These are phyloP conservation scores for Leptodontidium sp. DNA, from an alignment of 2,329 filamentous ascomycete species.

Conservation along the genomic window DNA sequence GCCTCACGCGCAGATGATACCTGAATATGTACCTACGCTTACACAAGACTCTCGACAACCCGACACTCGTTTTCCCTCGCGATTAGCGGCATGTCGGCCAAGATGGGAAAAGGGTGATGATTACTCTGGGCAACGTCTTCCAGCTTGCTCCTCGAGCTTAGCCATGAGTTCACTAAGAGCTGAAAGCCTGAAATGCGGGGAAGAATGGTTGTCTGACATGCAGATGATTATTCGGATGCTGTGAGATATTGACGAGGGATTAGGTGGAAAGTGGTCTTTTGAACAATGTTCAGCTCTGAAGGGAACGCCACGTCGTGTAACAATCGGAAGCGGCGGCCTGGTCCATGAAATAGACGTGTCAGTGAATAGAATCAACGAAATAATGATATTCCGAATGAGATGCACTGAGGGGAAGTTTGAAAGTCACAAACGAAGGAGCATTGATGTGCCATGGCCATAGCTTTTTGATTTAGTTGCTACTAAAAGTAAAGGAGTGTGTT, in stretches of 20 bases:
- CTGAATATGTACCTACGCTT: not conserved
- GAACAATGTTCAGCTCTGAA: not conserved
- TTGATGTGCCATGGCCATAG: not conserved
- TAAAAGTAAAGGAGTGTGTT: constrained; percentile 2
- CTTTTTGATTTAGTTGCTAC: not conserved
- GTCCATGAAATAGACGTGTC: not conserved
- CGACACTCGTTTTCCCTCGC: not conserved
- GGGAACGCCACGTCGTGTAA: constrained; percentile 1
- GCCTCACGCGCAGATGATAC: not conserved
- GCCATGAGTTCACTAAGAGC: not conserved
- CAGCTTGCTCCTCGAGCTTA: not conserved
- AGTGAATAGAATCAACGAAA: no score
- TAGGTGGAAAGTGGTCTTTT: not conserved
- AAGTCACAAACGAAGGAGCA: not conserved
- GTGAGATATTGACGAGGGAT: not conserved
- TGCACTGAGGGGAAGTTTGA: no score
- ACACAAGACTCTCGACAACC: not conserved
- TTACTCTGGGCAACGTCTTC: no score
- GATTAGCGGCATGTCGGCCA: not conserved
- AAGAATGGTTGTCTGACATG: constrained; percentile 6
- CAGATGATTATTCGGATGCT: not conserved
- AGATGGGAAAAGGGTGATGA: not conserved
- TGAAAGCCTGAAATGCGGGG: constrained; percentile 9
- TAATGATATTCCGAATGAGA: no score
- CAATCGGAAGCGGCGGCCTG: not conserved